Conservation (phyloP, 129 eudicot genomes). For the Escallonia herrerae region DNA sequence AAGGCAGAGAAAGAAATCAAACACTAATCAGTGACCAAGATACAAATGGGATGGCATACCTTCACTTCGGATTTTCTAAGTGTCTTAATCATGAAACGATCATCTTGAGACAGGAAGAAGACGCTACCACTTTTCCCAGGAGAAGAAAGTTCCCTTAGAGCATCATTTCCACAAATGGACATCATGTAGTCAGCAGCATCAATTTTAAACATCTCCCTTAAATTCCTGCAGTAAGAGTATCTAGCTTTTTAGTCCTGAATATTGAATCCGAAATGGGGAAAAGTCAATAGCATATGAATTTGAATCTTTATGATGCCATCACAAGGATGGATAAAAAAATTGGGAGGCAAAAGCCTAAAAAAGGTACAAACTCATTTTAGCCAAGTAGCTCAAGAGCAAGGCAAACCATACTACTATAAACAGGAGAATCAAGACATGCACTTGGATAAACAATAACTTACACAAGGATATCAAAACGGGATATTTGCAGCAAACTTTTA, state of each 20-base stretch:
- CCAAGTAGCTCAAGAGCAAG: too few species aligned
- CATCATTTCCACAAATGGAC: slow-evolving; percentile 97
- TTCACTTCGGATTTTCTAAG: slow-evolving; percentile 86
- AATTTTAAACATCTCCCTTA: slow-evolving; percentile 94
- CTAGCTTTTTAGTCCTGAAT: not conserved
- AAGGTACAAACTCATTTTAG: too few species aligned
- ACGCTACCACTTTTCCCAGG: slow-evolving; percentile 99
- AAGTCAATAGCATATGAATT: too few species aligned
- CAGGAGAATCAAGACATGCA: too few species aligned
- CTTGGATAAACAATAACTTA: too few species aligned
- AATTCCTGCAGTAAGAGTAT: slow-evolving; percentile 39
- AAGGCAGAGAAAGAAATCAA: not conserved
- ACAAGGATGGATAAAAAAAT: too few species aligned
- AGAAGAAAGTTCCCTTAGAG: slow-evolving; percentile 90
- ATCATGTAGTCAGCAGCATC: slow-evolving; percentile 99
- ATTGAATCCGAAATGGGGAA: too few species aligned
- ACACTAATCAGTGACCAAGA: slow-evolving; percentile 5
- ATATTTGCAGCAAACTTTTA: too few species aligned
- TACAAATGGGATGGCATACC: slow-evolving; percentile 36
- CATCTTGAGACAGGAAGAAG: slow-evolving; percentile 94
- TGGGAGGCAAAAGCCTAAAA: too few species aligned
- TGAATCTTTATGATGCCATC: too few species aligned
- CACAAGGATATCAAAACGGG: too few species aligned
- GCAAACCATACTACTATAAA: too few species aligned
- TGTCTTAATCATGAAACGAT: slow-evolving; percentile 94